Conservation (phyloP, 495 filamentous ascomycete species). For the Aspergillus conjunctus region DNA sequence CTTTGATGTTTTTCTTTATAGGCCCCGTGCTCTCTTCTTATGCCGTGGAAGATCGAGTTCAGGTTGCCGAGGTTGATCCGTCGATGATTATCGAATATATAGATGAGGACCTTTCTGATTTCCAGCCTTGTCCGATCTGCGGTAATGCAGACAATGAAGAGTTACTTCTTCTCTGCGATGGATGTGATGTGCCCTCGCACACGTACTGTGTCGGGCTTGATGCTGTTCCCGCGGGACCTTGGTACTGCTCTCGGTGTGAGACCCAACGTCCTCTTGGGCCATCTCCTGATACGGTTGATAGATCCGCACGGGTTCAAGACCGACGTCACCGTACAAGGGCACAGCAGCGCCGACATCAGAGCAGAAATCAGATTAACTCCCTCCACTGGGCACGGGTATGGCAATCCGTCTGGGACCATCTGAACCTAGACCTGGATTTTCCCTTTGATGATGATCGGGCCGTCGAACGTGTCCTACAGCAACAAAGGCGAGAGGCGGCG, state of each 20-base stretch:
- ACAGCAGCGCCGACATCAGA: constrained; percentile 48
- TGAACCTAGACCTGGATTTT: constrained; percentile 85
- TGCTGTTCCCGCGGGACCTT: constrained; percentile 67
- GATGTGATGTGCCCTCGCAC: constrained; percentile 82
- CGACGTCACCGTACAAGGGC: constrained; percentile 54
- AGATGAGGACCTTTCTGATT: constrained; percentile 64
- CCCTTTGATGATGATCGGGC: constrained; percentile 75
- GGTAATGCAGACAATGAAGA: constrained; percentile 73
- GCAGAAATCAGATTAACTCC: constrained; percentile 47
- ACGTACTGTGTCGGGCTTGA: constrained; percentile 84
- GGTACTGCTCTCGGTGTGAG: constrained; percentile 83
- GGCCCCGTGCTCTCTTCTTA: constrained; percentile 79
- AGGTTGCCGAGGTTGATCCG: constrained; percentile 85
- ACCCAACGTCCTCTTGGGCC: constrained; percentile 50
- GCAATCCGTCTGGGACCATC: constrained; percentile 64
- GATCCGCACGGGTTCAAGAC: constrained; percentile 36
- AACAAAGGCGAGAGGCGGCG: constrained; percentile 59
- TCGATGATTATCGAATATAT: constrained; percentile 73
- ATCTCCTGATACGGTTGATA: constrained; percentile 34
- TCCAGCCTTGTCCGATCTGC: constrained; percentile 79
- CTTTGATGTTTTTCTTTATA: constrained; percentile 34
- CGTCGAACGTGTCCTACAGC: constrained; percentile 50
- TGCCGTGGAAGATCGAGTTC: constrained; percentile 82
- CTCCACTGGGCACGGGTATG: constrained; percentile 67
- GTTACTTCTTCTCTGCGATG: constrained; percentile 80